Conservation (phyloP, 306 rosid genomes). For the Cucumis cinereus region DNA sequence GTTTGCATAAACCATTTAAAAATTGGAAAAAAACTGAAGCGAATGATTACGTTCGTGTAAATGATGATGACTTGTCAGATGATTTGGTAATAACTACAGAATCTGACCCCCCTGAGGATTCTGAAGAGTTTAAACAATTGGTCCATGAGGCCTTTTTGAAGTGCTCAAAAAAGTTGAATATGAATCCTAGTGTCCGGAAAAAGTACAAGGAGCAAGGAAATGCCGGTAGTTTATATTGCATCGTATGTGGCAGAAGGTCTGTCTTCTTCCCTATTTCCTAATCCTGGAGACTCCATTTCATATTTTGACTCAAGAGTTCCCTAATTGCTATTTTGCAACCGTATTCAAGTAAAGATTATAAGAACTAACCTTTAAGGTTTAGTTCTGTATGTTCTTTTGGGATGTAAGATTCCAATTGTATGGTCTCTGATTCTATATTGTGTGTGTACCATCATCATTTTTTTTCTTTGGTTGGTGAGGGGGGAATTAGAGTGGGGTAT, state of each 20-base stretch:
- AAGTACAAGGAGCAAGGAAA: constrained; percentile 82
- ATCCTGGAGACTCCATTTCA: constrained; percentile 29
- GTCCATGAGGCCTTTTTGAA: constrained; percentile 60
- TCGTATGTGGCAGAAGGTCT: constrained; percentile 90
- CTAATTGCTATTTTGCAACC: constrained; percentile 19
- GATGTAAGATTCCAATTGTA: background rate
- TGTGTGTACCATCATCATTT: background rate
- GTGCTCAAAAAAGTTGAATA: constrained; percentile 64
- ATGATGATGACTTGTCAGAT: constrained; percentile 46
- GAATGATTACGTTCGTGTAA: constrained; percentile 26
- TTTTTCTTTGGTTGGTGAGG: background rate
- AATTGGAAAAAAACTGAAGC: constrained; percentile 63
- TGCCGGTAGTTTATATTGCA: constrained; percentile 84
- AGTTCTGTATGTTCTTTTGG: constrained; percentile 7
- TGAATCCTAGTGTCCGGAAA: constrained; percentile 40
- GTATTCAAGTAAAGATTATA: constrained; percentile 16
- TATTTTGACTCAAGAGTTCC: constrained; percentile 29
- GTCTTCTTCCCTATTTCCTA: constrained; percentile 47
- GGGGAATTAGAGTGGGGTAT: background rate
- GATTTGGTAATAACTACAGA: constrained; percentile 36
- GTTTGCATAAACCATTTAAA: constrained; percentile 34
- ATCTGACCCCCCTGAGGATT: constrained; percentile 51
- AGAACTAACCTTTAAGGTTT: constrained; percentile 20
- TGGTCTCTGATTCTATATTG: background rate
- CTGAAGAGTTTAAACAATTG: constrained; percentile 68